phyloP scores from a whole-genome alignment of 805 yeast species.

The Hanseniaspora vineae region DNA sequence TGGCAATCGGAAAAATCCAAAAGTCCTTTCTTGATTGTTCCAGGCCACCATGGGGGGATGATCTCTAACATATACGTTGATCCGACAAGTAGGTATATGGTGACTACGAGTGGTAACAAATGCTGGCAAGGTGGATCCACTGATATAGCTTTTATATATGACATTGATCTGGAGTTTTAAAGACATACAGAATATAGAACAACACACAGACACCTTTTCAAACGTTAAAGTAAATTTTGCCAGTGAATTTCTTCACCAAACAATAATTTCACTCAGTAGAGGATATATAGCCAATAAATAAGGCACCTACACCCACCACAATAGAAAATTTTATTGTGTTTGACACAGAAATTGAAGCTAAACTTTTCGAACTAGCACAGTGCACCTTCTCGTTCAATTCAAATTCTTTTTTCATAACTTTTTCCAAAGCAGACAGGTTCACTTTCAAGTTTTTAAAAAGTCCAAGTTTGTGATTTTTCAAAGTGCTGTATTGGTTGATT shows the following conservation, averaged over 20 bases:
- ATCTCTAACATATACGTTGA: conserved; percentile 69
- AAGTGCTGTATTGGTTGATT: conserved; percentile 18
- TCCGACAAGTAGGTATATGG: conserved; percentile 76
- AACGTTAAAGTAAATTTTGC: no score
- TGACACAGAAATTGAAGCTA: not conserved
- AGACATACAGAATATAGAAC: not conserved
- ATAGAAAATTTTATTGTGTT: not conserved
- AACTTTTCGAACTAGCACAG: not conserved
- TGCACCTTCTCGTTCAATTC: not conserved
- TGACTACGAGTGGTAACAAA: conserved; percentile 85
- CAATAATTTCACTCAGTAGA: no score
- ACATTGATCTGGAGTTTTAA: conserved; percentile 33
- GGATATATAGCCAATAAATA: not conserved
- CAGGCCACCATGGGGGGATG: conserved; percentile 94
- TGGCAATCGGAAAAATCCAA: conserved; percentile 21
- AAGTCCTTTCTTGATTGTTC: conserved; percentile 78
- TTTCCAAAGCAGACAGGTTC: not conserved
- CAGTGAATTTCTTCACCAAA: no score
- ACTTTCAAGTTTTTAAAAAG: not conserved
- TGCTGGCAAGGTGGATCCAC: conserved; percentile 71
- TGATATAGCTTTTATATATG: conserved; percentile 73
- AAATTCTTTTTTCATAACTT: not conserved
- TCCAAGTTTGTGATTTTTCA: conserved; percentile 12
- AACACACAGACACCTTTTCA: not conserved
- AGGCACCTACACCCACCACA: not conserved